Base-by-base conservation (phyloP, 371 early-diverging fungal genomes). In the Actinomucor elegans region DNA sequence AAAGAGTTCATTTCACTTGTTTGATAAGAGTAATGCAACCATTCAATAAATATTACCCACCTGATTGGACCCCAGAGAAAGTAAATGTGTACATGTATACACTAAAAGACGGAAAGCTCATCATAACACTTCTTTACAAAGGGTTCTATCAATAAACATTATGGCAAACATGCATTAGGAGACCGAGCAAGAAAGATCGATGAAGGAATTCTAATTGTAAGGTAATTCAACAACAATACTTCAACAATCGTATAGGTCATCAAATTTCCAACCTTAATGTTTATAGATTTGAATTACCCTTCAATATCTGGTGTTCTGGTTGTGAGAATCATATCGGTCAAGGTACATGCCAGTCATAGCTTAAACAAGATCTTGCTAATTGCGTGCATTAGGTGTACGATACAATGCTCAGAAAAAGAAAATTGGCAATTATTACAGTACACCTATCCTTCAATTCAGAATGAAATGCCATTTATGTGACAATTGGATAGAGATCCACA, bases 341-440 rank as follows among this genome's bases (percentile, higher is more conserved):
- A 79, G 94, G 94, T 83, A 80, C 23, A 40, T 37, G 6, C 11
- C n/a, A n/a, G n/a, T n/a, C n/a, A n/a, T n/a, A n/a, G n/a, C n/a
- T n/a, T n/a, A n/a, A n/a, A n/a, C n/a, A n/a, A n/a, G n/a, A n/a
- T n/a, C n/a, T n/a, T n/a, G n/a, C n/a, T n/a, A n/a, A n/a, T n/a
- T n/a, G n/a, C n/a, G n/a, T n/a, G n/a, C n/a, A n/a, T 31, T 53
- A 88, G 91, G 94, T 40, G 91, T 92, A 12, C 80, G 96, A 33
- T 95, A 89, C 60, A 97, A 97, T 78, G 94, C 97, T 1, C 92
- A 96, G 63, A 97, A 97, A 81, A 93, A 90, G 59, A 90, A 89
- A 65, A 79, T 92, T 45, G 96, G 94, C 26, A 92, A 83, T 32
- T 97, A 96, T 66, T 88, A 86, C 63, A 82, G 87, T 33, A 94